Conservation (phyloP, 768 basidiomycete species). For the Cystofilobasidium capitatum region DNA sequence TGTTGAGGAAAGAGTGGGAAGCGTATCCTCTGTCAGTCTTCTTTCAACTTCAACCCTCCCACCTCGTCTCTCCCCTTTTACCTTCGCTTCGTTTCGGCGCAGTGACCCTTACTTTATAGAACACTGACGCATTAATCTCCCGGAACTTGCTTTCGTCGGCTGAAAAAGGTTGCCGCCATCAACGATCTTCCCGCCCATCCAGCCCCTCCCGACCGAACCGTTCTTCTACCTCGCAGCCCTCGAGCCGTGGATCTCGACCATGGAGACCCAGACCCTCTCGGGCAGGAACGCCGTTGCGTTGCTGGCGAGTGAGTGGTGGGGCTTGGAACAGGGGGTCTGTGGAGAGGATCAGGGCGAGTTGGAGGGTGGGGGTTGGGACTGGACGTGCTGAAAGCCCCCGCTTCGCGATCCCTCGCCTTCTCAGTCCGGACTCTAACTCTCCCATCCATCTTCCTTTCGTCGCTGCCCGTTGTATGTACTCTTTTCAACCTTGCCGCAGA, state of each 20-base stretch:
- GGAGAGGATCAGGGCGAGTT: neutral
- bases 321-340: neutral
- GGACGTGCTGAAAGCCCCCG: constrained; percentile 22
- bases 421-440: too few relatives aligned
- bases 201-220: constrained; percentile 49
- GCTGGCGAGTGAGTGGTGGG: neutral
- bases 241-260: constrained; percentile 82
- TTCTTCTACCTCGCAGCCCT: constrained; percentile 75
- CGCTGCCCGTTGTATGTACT: too few relatives aligned
- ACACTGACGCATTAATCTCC: too few relatives aligned
- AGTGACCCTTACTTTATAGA: too few relatives aligned
- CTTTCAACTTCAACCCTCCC: constrained; percentile 60
- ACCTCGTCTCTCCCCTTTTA: too few relatives aligned
- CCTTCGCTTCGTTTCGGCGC: too few relatives aligned
- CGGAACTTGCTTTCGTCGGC: too few relatives aligned
- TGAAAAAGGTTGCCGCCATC: too few relatives aligned
- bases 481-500: too few relatives aligned
- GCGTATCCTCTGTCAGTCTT: constrained; percentile 45
- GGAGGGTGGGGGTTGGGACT: constrained; percentile 16
- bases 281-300: constrained; percentile 9
- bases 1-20: constrained; percentile 58
- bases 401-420: too few relatives aligned
- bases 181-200: constrained; percentile 40
- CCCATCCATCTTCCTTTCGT: too few relatives aligned
- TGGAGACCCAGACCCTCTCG: constrained; percentile 42